A percentile compares a stretch with the other conserved stretches of the same genome.
phyloP scores from a whole-genome alignment of 176 grass and related monocot genomes.

The Cenchrus fungigraminus region DNA sequence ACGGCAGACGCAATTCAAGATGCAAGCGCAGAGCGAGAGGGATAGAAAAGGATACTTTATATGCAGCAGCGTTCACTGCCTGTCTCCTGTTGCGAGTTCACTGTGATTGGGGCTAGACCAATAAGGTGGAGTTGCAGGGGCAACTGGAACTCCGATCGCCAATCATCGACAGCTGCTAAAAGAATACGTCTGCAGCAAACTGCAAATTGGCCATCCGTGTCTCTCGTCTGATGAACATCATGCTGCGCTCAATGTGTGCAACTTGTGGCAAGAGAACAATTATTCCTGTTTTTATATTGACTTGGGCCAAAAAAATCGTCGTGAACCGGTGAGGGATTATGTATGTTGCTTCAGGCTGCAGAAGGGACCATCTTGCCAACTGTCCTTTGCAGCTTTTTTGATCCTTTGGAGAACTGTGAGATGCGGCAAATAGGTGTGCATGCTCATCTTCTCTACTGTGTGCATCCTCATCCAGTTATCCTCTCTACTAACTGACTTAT shows the following conservation, averaged over 20 bases:
- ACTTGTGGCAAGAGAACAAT: constrained; percentile 16
- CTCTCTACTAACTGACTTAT: background rate
- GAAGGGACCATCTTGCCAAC: constrained; percentile 38
- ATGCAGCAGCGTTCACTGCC: constrained; percentile 4
- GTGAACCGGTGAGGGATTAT: background rate
- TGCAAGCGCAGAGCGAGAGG: constrained; percentile 31
- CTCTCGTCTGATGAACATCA: constrained; percentile 27
- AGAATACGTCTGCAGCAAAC: background rate
- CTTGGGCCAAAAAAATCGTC: constrained; percentile 7
- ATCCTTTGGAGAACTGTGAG: constrained; percentile 23
- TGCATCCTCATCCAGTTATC: background rate
- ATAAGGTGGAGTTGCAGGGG: constrained; percentile 28
- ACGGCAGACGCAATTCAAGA: constrained; percentile 19
- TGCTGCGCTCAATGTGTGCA: background rate
- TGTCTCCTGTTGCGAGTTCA: constrained; percentile 21
- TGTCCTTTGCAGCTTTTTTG: constrained; percentile 22
- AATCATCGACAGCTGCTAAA: constrained; percentile 15
- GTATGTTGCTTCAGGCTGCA: constrained; percentile 46
- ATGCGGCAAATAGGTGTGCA: constrained; percentile 3
- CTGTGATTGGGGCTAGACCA: background rate
- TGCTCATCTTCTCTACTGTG: background rate
- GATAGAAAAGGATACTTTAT: constrained; percentile 28
- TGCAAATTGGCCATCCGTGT: constrained; percentile 34
- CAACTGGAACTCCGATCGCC: constrained; percentile 14
- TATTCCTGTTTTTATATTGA: background rate